A percentile compares a stretch with the other conserved stretches of the same genome.
Evolutionary conservation across 352 stramenopile genomes (phyloP).

Genomic region (Globisporangium spinosum): DNA sequence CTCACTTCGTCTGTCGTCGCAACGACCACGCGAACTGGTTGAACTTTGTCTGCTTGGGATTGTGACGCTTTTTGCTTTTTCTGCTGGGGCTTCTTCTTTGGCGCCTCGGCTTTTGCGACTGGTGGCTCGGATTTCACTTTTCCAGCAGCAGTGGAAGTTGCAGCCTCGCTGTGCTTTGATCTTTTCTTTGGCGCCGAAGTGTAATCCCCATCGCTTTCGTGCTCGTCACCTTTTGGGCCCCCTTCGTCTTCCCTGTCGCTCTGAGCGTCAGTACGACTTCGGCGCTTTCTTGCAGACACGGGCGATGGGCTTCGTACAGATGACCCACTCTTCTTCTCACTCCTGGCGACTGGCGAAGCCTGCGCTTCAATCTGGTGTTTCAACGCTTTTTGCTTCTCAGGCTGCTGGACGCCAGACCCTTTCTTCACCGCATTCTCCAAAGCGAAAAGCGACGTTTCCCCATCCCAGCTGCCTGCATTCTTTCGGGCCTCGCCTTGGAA

Average conservation of each 20-base stretch:
- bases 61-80: conserved; percentile 3
- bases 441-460: conserved; percentile 39
- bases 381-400: conserved; percentile 7
- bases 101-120: not conserved
- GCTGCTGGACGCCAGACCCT: conserved; percentile 12
- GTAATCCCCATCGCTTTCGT: conserved; percentile 1
- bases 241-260: conserved; percentile 9
- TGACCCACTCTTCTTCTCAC: not conserved
- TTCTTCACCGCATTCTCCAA: conserved; percentile 13
- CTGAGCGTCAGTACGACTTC: not conserved
- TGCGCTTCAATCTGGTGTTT: not conserved
- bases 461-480: conserved; percentile 49
- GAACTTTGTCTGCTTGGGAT: not conserved
- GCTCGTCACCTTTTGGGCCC: not conserved
- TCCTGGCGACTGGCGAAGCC: no score
- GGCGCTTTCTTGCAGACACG: not conserved
- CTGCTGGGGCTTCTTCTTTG: not conserved
- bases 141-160: not conserved
- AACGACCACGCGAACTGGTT: conserved; percentile 40
- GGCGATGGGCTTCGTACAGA: not conserved
- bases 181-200: conserved; percentile 2
- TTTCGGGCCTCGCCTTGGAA: conserved; percentile 22
- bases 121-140: conserved; percentile 6
- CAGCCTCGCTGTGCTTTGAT: not conserved
- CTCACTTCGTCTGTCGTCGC: conserved; percentile 48